Evolutionary conservation across 2,329 filamentous ascomycete species (phyloP), one percentile per base, ranked within the genome.

Genomic region (Arthrobotrys sinensis): DNA sequence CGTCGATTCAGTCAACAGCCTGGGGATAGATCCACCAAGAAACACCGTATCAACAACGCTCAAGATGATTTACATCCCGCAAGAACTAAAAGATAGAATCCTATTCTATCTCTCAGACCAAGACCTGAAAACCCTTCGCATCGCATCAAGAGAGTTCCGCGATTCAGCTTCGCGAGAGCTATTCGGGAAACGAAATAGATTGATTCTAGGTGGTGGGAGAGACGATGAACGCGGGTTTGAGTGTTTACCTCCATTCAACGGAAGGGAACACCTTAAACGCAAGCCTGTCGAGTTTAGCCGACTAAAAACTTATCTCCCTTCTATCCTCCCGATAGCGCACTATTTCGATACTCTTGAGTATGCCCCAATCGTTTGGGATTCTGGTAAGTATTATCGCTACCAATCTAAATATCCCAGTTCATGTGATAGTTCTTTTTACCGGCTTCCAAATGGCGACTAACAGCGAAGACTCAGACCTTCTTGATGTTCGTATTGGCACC

Each of bases 71-170:
- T 2, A 60, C 21, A 2, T 60, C 19, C 53, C 53, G 12, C 5
- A 21, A 43, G 53, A 60, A 24, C 34, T 60, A 21, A 60, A 60
- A 10, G 34, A 60, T 6, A 8, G 3, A 43, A 60, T 60, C 8
- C 6, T 10, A 14, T 21, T 10, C 11, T 43, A 43, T 43, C 53
- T 60, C 10, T 19, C 53, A 1, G 8, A 24, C 4, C 12, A 24
- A 11, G 53, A 60, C 3, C 53, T 60, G 1, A 60, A 60, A 43
- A 43, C 1, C 16, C 8, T 60, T 21, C 53, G 53, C 21, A 60
- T 60, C 34, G 53, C 53, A 40, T 60, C 53, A n/a, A 21, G 53
- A 14, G 53, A 60, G 14, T 60, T 60, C 32, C 53, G 53, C 0
- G 1, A 21, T 8, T 1, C 53, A 10, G 53, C 53, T 21, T 38